A percentile compares a stretch with the other conserved stretches of the same genome.
phyloP scores from a whole-genome alignment of 2,329 filamentous ascomycete species.

The Chaetomium olivaceum region DNA sequence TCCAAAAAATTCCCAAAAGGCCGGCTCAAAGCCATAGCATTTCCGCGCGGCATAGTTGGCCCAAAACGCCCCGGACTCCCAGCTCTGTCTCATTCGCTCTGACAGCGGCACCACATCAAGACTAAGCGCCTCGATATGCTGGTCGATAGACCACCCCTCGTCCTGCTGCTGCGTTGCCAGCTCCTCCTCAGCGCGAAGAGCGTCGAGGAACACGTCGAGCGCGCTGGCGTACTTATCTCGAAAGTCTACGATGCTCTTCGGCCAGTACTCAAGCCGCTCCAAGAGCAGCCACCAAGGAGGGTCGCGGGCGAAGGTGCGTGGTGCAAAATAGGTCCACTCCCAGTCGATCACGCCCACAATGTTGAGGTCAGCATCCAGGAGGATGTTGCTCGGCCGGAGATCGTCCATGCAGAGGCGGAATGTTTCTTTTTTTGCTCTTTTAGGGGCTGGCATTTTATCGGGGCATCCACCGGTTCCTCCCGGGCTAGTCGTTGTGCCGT shows the following conservation, averaged over 20 bases:
- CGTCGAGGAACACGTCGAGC: slow-evolving; percentile 39
- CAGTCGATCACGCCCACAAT: slow-evolving; percentile 45
- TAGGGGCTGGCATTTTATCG: background rate
- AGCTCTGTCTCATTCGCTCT: slow-evolving; percentile 25
- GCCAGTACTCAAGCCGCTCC: slow-evolving; percentile 39
- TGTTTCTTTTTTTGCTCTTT: background rate
- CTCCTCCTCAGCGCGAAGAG: slow-evolving; percentile 34
- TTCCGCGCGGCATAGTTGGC: slow-evolving; percentile 22
- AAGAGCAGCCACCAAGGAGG: slow-evolving; percentile 43
- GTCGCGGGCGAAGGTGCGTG: slow-evolving; percentile 36
- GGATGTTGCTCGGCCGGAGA: slow-evolving; percentile 36
- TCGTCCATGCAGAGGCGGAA: slow-evolving; percentile 40
- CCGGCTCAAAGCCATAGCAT: slow-evolving; percentile 22
- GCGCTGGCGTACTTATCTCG: slow-evolving; percentile 37
- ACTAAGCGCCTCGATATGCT: slow-evolving; percentile 1
- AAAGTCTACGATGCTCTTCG: slow-evolving; percentile 37
- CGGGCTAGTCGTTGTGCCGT: background rate
- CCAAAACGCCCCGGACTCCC: slow-evolving; percentile 29
- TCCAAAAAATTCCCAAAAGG: slow-evolving; percentile 28
- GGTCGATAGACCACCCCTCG: slow-evolving; percentile 3
- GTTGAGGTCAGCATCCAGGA: slow-evolving; percentile 35
- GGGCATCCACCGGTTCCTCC: too few species aligned
- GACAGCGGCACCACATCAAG: slow-evolving; percentile 24
- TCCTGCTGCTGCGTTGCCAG: slow-evolving; percentile 29
- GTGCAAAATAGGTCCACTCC: slow-evolving; percentile 42